Base-by-base conservation (phyloP, 1,284 basidiomycete genomes). In the Ustilago nuda region DNA sequence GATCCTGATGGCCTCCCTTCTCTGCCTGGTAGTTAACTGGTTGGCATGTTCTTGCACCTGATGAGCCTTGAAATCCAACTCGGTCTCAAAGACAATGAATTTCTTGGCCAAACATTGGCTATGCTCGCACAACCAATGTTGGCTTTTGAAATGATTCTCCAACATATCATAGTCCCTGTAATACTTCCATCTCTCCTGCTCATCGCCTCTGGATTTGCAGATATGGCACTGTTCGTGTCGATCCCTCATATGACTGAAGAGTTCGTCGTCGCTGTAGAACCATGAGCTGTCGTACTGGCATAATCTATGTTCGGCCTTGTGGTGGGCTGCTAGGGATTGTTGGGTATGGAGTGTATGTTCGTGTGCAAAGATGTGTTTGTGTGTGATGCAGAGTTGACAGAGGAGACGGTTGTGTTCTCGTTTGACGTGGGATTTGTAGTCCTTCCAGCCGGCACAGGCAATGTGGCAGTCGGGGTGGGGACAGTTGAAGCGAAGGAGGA, bases 151-250 rank as follows among this genome's bases (percentile, higher is more conserved):
- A 70, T 85, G 84, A 33, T 59, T 60, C 59, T 84, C 88, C 84
- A 82, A 85, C 77, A 78, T 78, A 55, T 59, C 56, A 63, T 82
- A 85, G 66, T 84, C 77, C 1, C 63, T 23, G 61, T 79, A 85
- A 61, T 84, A 85, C 37, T 73, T 76, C 76, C 76, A 83, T 30
- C 82, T 59, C 55, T 82, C 83, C 15, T 79, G 79, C 37, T 81
- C 83, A 53, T 56, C 67, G 9, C 82, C 78, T 6, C 64, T 50
- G 0, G 75, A 70, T 61, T 85, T 83, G 87, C 97, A 99, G 35
- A 99, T 88, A 82, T 97, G 97, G 86, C 97, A 99, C 84, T 99
- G 95, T 85, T 99, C 96, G 87, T 99, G 96, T 54, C 88, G 88
- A 83, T 95, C 92, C 52, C 95, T 90, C 92, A 98, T 95, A 87